phyloP scores from a whole-genome alignment of 805 yeast species.

The Candida yuanshanica region DNA sequence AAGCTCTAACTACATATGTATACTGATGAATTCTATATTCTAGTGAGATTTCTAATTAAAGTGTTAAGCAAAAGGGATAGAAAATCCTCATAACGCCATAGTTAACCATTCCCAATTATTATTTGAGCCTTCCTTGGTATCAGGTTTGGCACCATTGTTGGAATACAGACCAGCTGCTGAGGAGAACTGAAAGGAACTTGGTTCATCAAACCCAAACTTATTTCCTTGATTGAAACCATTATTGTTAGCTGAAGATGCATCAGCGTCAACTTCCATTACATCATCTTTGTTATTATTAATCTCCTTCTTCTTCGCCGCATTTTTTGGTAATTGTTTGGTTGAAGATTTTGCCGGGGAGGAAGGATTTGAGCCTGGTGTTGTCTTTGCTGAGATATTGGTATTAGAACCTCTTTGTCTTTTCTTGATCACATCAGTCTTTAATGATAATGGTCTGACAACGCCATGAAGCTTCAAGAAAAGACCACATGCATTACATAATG shows the following conservation, averaged over 20 bases:
- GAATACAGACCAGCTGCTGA: constrained; percentile 1
- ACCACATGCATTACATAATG: constrained; percentile 96
- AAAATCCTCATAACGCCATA: constrained; percentile 21
- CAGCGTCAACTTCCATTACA: neutral
- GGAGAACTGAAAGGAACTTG: constrained; percentile 6
- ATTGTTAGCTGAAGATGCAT: neutral
- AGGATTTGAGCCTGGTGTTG: constrained; percentile 8
- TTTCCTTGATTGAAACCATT: neutral
- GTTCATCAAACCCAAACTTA: neutral
- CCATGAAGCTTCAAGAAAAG: constrained; percentile 88
- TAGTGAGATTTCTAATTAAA: too few relatives aligned
- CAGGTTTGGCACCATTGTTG: neutral
- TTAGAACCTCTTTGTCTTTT: constrained; percentile 67
- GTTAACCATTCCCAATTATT: constrained; percentile 28
- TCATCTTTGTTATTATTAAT: neutral
- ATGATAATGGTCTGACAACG: constrained; percentile 85
- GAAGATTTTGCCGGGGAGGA: constrained; percentile 14
- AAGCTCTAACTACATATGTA: too few relatives aligned
- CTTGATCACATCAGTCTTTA: constrained; percentile 89
- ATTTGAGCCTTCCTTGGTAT: constrained; percentile 5
- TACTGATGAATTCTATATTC: too few relatives aligned
- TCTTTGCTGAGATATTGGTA: constrained; percentile 19
- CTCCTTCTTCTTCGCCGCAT: neutral
- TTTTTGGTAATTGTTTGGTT: neutral
- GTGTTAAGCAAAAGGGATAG: too few relatives aligned